A percentile compares a stretch with the other conserved stretches of the same genome.
These are phyloP conservation scores for Rasamsonia emersonii DNA, from an alignment of 2,329 filamentous ascomycete genomes.

Conservation along the genomic window DNA sequence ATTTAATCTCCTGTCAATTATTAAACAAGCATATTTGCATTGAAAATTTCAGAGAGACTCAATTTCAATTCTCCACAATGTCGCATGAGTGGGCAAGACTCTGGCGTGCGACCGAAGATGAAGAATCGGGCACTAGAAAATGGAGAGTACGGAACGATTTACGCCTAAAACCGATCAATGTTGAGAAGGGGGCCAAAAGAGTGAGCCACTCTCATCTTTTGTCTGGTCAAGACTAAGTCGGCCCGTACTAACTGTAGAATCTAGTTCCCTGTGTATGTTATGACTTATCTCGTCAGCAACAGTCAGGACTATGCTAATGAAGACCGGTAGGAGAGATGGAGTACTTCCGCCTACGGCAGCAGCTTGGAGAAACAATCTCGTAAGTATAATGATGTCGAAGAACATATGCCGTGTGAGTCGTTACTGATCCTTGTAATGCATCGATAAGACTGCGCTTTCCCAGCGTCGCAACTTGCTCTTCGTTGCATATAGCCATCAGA, in stretches of 20 bases:
- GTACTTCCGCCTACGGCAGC: constrained; percentile 22
- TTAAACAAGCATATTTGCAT: too few species aligned
- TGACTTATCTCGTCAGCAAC: constrained; percentile 3
- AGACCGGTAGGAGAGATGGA: constrained; percentile 17
- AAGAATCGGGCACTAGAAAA: constrained; percentile 5
- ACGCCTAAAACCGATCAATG: constrained; percentile 21
- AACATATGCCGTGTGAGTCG: not conserved
- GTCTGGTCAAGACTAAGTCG: too few species aligned
- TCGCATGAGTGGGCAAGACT: too few species aligned
- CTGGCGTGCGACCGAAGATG: constrained; percentile 3
- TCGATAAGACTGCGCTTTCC: constrained; percentile 35
- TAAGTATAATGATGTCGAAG: too few species aligned
- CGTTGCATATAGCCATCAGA: constrained; percentile 30
- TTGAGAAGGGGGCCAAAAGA: constrained; percentile 23
- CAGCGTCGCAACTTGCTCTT: constrained; percentile 41
- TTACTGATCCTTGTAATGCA: not conserved
- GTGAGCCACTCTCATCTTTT: too few species aligned
- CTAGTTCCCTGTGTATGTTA: constrained; percentile 19
- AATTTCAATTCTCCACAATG: too few species aligned
- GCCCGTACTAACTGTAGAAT: not conserved
- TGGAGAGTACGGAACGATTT: constrained; percentile 15
- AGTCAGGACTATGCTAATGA: constrained; percentile 6
- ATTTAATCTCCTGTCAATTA: too few species aligned
- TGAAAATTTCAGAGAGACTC: too few species aligned
- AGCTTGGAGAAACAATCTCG: constrained; percentile 38